A percentile compares a stretch with the other conserved stretches of the same genome.
phyloP scores from a whole-genome alignment of 768 basidiomycete species.

The Pisolithus microcarpus region DNA sequence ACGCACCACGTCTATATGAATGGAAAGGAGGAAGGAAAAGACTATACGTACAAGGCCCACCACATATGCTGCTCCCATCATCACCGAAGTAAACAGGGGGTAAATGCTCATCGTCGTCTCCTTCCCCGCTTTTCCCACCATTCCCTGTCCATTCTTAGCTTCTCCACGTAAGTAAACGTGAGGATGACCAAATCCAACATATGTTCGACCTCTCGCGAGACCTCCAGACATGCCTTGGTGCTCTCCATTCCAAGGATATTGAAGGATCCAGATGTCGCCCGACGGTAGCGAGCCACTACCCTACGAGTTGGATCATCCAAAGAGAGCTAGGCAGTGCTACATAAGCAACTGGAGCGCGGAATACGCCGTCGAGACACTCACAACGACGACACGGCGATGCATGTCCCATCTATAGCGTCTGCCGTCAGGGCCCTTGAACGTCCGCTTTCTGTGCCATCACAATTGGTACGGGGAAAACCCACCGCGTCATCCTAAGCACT shows the following conservation, averaged over 20 bases:
- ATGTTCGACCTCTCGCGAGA: constrained; percentile 2
- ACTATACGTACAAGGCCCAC: background rate
- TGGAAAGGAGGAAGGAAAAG: background rate
- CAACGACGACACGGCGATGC: background rate
- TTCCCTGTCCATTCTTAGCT: constrained; percentile 1
- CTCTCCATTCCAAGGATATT: constrained; percentile 3
- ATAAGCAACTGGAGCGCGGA: no score
- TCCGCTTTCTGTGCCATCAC: background rate
- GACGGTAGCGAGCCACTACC: constrained; percentile 1
- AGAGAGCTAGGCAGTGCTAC: background rate
- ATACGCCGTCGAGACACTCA: background rate
- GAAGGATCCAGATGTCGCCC: background rate
- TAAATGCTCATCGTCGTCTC: background rate
- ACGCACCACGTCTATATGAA: background rate
- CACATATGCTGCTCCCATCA: background rate
- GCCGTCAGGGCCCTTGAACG: constrained; percentile 5
- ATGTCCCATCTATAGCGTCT: constrained; percentile 4
- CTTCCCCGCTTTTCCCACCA: background rate
- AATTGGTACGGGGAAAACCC: background rate
- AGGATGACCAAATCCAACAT: constrained; percentile 7
- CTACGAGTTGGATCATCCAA: background rate
- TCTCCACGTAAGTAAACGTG: constrained; percentile 9
- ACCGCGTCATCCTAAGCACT: background rate
- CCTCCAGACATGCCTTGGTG: constrained; percentile 3
- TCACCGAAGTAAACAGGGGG: background rate